Evolutionary conservation across 768 basidiomycete genomes (phyloP).

Genomic region (Russula dissimulans): DNA sequence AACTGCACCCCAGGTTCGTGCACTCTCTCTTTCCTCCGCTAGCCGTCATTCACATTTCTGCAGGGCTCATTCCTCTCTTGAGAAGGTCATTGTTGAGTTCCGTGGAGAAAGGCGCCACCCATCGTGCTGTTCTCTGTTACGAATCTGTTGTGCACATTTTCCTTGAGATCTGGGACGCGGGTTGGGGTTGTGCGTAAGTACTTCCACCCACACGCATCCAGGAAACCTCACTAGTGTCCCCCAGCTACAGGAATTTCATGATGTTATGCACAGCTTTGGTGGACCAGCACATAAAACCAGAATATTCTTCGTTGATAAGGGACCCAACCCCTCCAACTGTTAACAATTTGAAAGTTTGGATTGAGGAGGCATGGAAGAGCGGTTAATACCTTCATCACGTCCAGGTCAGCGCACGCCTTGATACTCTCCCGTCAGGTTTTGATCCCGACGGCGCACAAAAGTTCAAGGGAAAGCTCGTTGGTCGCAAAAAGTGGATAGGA

Average conservation of each 20-base stretch:
- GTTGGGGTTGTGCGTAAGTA: conserved; percentile 46
- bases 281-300: conserved; percentile 50
- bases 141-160: conserved; percentile 51
- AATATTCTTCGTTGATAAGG: conserved; percentile 55
- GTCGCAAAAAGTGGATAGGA: conserved; percentile 70
- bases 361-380: conserved; percentile 72
- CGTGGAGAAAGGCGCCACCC: conserved; percentile 40
- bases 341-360: conserved; percentile 64
- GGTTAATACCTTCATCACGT: conserved; percentile 33
- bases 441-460: conserved; percentile 61
- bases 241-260: conserved; percentile 73
- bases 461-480: conserved; percentile 42
- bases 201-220: conserved; percentile 2
- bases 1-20: conserved; percentile 57
- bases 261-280: conserved; percentile 70
- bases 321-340: conserved; percentile 55
- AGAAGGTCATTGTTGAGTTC: conserved; percentile 45
- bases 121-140: conserved; percentile 55
- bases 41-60: not conserved
- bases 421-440: conserved; percentile 39
- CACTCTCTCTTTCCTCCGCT: not conserved
- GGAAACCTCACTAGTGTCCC: not conserved
- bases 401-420: not conserved
- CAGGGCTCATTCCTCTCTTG: conserved; percentile 60
- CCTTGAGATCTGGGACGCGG: conserved; percentile 48